phyloP scores from a whole-genome alignment of 805 yeast genomes.

The Zygoascus flipseniorum region DNA sequence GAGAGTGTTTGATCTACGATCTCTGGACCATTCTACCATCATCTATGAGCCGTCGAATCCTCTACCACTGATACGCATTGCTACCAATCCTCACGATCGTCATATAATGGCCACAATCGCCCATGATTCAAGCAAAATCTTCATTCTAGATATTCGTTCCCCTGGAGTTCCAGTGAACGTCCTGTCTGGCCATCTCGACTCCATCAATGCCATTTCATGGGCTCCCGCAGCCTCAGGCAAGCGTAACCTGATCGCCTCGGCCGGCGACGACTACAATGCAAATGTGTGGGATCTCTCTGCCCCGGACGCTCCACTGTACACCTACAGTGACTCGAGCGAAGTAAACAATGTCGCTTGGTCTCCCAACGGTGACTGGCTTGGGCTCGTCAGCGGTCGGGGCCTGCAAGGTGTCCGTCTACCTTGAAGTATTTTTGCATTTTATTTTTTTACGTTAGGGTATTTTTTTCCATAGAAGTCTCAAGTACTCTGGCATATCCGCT shows the following conservation, averaged over 20 bases:
- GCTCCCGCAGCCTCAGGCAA: conserved; percentile 44
- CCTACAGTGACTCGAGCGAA: conserved; percentile 58
- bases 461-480: not conserved
- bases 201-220: conserved; percentile 74
- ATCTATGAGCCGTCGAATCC: conserved; percentile 58
- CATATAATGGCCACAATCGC: conserved; percentile 80
- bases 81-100: conserved; percentile 71
- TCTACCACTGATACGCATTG: conserved; percentile 63
- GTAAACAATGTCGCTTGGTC: conserved; percentile 73
- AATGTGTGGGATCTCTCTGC: conserved; percentile 55
- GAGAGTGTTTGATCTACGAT: conserved; percentile 81
- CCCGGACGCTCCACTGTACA: conserved; percentile 24
- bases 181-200: conserved; percentile 56
- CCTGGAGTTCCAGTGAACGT: conserved; percentile 77
- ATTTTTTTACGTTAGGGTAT: not conserved
- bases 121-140: conserved; percentile 53
- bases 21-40: conserved; percentile 89
- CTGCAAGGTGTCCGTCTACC: conserved; percentile 46
- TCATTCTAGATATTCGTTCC: conserved; percentile 73
- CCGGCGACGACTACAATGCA: conserved; percentile 55
- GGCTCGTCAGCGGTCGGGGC: conserved; percentile 59
- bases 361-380: conserved; percentile 71
- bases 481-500: no score
- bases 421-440: not conserved
- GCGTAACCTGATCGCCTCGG: conserved; percentile 59